Base-by-base conservation (phyloP, 805 yeast species). In the Candida saitoana region DNA sequence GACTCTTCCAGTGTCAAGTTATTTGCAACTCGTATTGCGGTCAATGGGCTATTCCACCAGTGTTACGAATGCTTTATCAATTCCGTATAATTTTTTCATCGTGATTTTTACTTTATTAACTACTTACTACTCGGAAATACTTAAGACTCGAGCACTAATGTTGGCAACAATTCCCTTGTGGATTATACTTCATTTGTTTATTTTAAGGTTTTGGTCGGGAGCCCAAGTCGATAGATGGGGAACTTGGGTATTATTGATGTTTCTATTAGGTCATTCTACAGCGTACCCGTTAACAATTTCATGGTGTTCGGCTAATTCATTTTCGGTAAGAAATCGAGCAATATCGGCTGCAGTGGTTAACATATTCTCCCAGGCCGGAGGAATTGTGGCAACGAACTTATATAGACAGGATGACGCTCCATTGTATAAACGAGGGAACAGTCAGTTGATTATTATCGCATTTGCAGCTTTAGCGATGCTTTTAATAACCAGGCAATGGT, bases 341-440 rank as follows among this genome's bases (percentile, higher is more conserved):
- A 79, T 83, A 3, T 72, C 83, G 11, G 77, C 87, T 0, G 80
- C 88, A 0, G 43, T 83, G 36, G 81, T 77, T 53, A 84, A 82
- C 51, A 80, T 82, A 69, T 74, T 71, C 55, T 77, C 77, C 1
- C 89, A 84, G 54, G 65, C 77, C 0, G 83, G 80, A 1, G 58
- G 66, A 15, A 78, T 84, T 38, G 62, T 75, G 7, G 63, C 79
- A 2, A 63, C 80, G 5, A 76, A 82, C 50, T 69, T 84, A 5
- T 84, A 83, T 57, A 59, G 81, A 37, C 55, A 56, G 1, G 73
- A 69, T 34, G 90, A 84, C 53, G 63, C 63, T 33, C 90, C 90
- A 1, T 52, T 69, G 25, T 84, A 84, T 53, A 69, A 69, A 32
- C 59, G 73, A 17, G 91, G 89, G 34, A 81, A 83, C 47, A 45